phyloP scores from a whole-genome alignment of 768 basidiomycete species.

The Leucosporidium scottii region DNA sequence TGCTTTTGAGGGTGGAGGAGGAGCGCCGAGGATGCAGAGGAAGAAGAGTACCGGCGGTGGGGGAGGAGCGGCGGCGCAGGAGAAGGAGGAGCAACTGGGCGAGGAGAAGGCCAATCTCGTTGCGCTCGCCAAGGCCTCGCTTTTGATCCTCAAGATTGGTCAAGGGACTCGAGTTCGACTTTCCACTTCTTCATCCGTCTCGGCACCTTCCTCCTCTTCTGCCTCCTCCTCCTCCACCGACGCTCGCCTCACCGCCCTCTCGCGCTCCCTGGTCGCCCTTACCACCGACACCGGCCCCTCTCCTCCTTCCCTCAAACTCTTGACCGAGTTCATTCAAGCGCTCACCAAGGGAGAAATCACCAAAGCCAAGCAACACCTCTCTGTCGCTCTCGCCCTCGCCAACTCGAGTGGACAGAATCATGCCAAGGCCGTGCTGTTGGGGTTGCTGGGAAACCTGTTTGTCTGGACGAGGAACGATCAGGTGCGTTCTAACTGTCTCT shows the following conservation, averaged over 20 bases:
- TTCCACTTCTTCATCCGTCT: neutral
- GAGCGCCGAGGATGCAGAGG: too few species aligned
- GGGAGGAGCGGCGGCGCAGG: too few species aligned
- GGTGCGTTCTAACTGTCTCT: neutral
- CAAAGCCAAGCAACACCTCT: slow-evolving; percentile 7
- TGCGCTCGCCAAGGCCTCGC: neutral
- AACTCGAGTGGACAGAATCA: neutral
- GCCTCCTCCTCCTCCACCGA: too few species aligned
- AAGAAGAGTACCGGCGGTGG: too few species aligned
- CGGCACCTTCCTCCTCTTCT: too few species aligned
- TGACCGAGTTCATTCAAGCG: neutral
- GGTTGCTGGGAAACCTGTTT: slow-evolving; percentile 1
- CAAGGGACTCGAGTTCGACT: neutral
- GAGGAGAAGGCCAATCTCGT: neutral
- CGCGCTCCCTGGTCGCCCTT: neutral
- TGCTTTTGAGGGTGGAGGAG: too few species aligned
- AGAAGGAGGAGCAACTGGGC: neutral
- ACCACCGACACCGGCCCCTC: neutral
- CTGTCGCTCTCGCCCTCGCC: neutral
- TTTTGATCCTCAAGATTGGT: neutral
- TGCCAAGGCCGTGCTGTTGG: slow-evolving; percentile 2
- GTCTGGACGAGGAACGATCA: slow-evolving; percentile 3
- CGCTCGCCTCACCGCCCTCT: too few species aligned
- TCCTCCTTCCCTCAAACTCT: neutral
- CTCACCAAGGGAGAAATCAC: slow-evolving; percentile 2